Conservation (phyloP, 2,329 filamentous ascomycete species). For the Aspergillus hortae region DNA sequence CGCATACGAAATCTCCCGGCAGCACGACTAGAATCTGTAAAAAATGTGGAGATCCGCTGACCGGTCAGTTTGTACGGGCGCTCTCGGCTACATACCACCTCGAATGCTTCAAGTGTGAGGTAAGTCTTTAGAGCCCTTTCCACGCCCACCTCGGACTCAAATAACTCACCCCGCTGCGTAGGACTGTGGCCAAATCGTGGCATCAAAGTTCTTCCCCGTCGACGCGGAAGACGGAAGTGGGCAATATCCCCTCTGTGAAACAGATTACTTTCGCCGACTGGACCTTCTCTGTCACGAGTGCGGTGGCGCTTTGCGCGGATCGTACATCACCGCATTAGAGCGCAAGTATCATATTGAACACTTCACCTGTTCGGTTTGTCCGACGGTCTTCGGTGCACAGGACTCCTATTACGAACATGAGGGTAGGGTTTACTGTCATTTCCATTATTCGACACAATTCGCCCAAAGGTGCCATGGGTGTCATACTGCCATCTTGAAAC, state of each 20-base stretch:
- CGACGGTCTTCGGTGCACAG: slow-evolving; percentile 95
- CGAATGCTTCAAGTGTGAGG: slow-evolving; percentile 96
- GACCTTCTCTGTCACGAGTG: slow-evolving; percentile 90
- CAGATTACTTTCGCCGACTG: slow-evolving; percentile 91
- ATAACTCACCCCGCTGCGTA: slow-evolving; percentile 39
- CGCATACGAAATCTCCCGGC: slow-evolving; percentile 34
- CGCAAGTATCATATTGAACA: slow-evolving; percentile 99
- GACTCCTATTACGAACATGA: slow-evolving; percentile 99
- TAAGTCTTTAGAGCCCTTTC: slow-evolving; percentile 47
- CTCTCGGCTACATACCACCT: slow-evolving; percentile 92
- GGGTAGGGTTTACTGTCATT: slow-evolving; percentile 94
- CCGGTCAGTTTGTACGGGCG: slow-evolving; percentile 93
- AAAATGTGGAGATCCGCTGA: slow-evolving; percentile 83
- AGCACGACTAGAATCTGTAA: slow-evolving; percentile 60
- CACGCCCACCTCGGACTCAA: slow-evolving; percentile 7
- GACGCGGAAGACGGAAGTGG: slow-evolving; percentile 77
- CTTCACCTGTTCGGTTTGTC: slow-evolving; percentile 95
- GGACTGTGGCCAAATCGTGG: slow-evolving; percentile 96
- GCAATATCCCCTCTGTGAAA: slow-evolving; percentile 96
- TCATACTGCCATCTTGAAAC: slow-evolving; percentile 94
- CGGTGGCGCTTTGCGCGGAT: slow-evolving; percentile 86
- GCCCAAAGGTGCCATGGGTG: slow-evolving; percentile 95
- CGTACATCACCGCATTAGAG: slow-evolving; percentile 96
- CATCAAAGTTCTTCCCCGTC: slow-evolving; percentile 97
- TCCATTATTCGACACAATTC: slow-evolving; percentile 97